Evolutionary conservation across 106 monocot species (phyloP).

Genomic region (Dioscorea alata): DNA sequence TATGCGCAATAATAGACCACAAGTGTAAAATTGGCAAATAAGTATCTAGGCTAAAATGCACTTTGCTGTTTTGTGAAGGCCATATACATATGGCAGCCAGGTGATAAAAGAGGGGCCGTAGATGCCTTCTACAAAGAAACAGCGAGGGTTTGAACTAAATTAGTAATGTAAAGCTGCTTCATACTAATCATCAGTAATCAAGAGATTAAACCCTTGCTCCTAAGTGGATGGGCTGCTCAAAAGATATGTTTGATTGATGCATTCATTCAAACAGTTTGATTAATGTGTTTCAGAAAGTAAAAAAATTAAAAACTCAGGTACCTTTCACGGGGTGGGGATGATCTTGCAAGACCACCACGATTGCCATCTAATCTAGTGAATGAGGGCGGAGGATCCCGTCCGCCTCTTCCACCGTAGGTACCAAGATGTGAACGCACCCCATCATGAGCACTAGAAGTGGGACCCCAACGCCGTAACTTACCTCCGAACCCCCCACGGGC

Average conservation of each 20-base stretch:
- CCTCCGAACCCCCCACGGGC: conserved; percentile 56
- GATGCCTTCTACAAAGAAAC: too few species aligned
- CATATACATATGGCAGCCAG: too few species aligned
- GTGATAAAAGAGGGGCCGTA: too few species aligned
- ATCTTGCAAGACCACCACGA: conserved; percentile 13
- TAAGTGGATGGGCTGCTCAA: too few species aligned
- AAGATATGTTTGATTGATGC: not conserved
- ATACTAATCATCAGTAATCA: too few species aligned
- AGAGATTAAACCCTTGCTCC: too few species aligned
- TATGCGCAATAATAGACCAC: not conserved
- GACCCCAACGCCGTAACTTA: conserved; percentile 53
- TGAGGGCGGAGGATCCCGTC: conserved; percentile 8
- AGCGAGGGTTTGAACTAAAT: too few species aligned
- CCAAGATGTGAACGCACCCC: conserved; percentile 9
- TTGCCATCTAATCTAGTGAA: conserved; percentile 16
- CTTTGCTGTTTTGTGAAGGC: too few species aligned
- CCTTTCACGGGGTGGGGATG: conserved; percentile 33
- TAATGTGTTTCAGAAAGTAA: not conserved
- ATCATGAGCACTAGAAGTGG: conserved; percentile 33
- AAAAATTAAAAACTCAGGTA: not conserved
- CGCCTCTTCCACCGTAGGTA: conserved; percentile 23
- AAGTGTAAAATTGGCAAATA: too few species aligned
- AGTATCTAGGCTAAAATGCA: too few species aligned
- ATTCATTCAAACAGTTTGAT: not conserved
- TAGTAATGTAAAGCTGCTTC: too few species aligned